Conservation (phyloP, 106 monocot species). For the Alisma plantagoaquatica region DNA sequence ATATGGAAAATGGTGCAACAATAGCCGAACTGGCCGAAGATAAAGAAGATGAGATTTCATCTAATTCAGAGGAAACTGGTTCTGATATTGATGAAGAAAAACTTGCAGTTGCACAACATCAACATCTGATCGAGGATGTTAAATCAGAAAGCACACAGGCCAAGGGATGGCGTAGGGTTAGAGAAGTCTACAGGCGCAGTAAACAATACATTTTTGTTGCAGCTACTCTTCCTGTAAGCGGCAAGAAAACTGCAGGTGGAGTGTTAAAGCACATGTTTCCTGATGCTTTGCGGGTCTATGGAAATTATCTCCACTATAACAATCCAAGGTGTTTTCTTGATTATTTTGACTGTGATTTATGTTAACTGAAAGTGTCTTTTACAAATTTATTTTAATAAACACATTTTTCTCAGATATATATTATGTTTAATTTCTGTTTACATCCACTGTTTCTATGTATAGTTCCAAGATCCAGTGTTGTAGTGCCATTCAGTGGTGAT, state of each 20-base stretch:
- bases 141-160: conserved; percentile 1
- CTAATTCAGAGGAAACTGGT: conserved; percentile 21
- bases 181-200: conserved; percentile 75
- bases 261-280: conserved; percentile 88
- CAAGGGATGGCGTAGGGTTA: conserved; percentile 81
- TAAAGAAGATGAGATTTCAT: conserved; percentile 4
- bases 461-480: too few relatives aligned
- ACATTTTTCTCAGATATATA: too few relatives aligned
- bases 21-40: conserved; percentile 7
- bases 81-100: conserved; percentile 13
- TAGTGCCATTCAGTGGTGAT: too few relatives aligned
- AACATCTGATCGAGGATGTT: conserved; percentile 5
- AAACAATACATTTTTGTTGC: conserved; percentile 98
- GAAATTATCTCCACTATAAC: conserved; percentile 81
- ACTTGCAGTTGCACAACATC: too few relatives aligned
- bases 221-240: conserved; percentile 86
- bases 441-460: too few relatives aligned
- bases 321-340: conserved; percentile 91
- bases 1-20: conserved; percentile 2
- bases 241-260: conserved; percentile 95
- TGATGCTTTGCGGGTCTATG: conserved; percentile 78
- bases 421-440: too few relatives aligned
- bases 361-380: too few relatives aligned
- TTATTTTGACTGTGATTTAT: too few relatives aligned
- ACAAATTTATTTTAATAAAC: too few relatives aligned